Conservation (phyloP, 495 filamentous ascomycete species). For the Neurospora sp. region DNA sequence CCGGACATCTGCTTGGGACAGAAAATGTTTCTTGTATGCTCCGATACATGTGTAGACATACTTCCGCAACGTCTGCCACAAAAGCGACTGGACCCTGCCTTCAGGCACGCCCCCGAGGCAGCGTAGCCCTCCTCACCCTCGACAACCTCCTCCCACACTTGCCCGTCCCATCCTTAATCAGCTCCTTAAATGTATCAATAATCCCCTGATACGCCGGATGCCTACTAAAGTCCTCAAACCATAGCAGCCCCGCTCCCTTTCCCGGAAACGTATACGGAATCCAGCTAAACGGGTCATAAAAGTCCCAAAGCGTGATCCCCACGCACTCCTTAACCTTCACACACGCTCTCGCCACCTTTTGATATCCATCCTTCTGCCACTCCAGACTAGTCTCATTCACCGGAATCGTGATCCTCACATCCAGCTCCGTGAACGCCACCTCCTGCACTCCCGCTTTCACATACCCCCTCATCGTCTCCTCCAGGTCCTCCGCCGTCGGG, state of each 20-base stretch:
- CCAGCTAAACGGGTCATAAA: constrained; percentile 46
- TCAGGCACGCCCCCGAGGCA: background rate
- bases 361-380: constrained; percentile 51
- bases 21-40: background rate
- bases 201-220: constrained; percentile 44
- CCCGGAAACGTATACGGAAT: constrained; percentile 47
- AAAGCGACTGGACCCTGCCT: too few species aligned
- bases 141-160: background rate
- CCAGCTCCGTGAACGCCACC: constrained; percentile 53
- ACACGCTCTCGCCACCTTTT: constrained; percentile 45
- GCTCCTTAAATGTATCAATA: constrained; percentile 12
- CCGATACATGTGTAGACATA: background rate
- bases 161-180: background rate
- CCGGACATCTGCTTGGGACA: background rate
- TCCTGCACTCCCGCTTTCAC: constrained; percentile 45
- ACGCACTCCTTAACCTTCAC: constrained; percentile 47
- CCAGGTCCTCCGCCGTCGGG: constrained; percentile 37
- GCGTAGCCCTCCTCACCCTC: background rate
- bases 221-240: constrained; percentile 41
- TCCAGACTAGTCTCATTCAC: constrained; percentile 34
- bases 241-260: constrained; percentile 41
- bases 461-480: constrained; percentile 39
- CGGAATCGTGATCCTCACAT: constrained; percentile 45
- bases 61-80: too few species aligned
- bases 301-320: constrained; percentile 61